These are phyloP conservation scores for Tulasnella sp. DNA, from an alignment of 768 basidiomycete genomes.

Conservation along the genomic window DNA sequence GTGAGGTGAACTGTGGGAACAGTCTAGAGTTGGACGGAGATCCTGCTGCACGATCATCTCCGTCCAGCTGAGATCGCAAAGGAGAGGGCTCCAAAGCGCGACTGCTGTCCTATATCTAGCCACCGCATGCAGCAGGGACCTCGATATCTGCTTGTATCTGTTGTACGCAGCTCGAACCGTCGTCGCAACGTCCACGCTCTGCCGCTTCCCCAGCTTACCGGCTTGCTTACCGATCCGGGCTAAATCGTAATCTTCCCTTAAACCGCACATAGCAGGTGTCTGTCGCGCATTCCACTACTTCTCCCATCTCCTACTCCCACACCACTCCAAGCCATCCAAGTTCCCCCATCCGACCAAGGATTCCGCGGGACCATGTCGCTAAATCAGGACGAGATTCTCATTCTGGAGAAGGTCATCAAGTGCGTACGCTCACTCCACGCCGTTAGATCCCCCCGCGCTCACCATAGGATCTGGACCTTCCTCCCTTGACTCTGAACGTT, in stretches of 20 bases:
- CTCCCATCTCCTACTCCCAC: neutral
- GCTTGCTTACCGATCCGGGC: conserved; percentile 12
- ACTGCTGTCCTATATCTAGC: neutral
- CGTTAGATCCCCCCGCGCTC: neutral
- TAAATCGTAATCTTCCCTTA: conserved; percentile 8
- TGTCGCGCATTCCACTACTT: neutral
- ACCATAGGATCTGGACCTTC: neutral
- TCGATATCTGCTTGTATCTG: neutral
- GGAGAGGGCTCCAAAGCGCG: neutral
- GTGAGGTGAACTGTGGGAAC: neutral
- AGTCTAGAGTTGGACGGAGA: neutral
- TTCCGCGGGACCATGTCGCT: conserved; percentile 10
- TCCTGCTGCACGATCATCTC: neutral
- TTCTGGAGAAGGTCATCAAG: conserved; percentile 93
- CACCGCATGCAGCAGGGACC: neutral
- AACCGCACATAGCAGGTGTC: conserved; percentile 5
- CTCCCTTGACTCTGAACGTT: conserved; percentile 7
- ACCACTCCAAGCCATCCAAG: neutral
- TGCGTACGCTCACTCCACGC: conserved; percentile 24
- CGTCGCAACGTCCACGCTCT: neutral
- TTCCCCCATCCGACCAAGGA: neutral
- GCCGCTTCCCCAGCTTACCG: conserved; percentile 1
- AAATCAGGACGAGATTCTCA: conserved; percentile 59
- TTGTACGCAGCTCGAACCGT: neutral
- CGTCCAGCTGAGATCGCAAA: neutral